Percentiles rank a stretch among this genome's conserved stretches.
These are phyloP conservation scores for Cichorium intybus DNA, from an alignment of 140 eudicot species.

Conservation along the genomic window DNA sequence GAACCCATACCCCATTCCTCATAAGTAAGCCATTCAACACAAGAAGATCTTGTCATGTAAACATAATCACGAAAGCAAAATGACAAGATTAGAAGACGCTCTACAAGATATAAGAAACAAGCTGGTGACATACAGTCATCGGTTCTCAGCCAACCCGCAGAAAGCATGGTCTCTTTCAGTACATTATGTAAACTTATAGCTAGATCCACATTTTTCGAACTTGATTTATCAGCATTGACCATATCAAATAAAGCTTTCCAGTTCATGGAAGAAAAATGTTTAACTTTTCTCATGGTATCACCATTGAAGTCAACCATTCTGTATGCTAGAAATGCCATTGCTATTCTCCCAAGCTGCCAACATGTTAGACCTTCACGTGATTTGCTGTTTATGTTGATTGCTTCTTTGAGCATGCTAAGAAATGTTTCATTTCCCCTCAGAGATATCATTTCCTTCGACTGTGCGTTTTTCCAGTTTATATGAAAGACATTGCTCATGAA, in stretches of 20 bases:
- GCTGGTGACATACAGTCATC: slow-evolving; percentile 41
- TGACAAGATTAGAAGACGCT: slow-evolving; percentile 42
- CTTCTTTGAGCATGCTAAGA: slow-evolving; percentile 41
- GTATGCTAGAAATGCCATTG: slow-evolving; percentile 37
- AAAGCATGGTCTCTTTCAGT: slow-evolving; percentile 30
- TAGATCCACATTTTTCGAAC: slow-evolving; percentile 8
- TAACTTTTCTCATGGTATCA: slow-evolving; percentile 17
- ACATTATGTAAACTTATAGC: slow-evolving; percentile 22
- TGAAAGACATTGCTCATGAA: slow-evolving; percentile 34
- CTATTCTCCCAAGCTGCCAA: slow-evolving; percentile 37
- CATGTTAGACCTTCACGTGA: slow-evolving; percentile 10
- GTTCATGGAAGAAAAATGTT: not conserved
- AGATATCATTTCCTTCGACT: slow-evolving; percentile 33
- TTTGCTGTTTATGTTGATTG: slow-evolving; percentile 18
- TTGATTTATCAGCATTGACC: slow-evolving; percentile 1
- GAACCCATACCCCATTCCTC: slow-evolving; percentile 12
- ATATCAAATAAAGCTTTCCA: slow-evolving; percentile 36
- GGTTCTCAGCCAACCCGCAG: slow-evolving; percentile 25
- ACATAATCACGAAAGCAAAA: slow-evolving; percentile 21
- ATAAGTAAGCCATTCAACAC: slow-evolving; percentile 42
- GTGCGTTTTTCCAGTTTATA: slow-evolving; percentile 30
- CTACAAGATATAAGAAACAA: slow-evolving; percentile 54
- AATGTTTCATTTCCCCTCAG: slow-evolving; percentile 35
- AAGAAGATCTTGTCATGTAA: slow-evolving; percentile 45
- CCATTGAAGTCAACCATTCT: slow-evolving; percentile 16